Base-by-base conservation (phyloP, 2,329 filamentous ascomycete genomes). In the Aureobasidium sp. region DNA sequence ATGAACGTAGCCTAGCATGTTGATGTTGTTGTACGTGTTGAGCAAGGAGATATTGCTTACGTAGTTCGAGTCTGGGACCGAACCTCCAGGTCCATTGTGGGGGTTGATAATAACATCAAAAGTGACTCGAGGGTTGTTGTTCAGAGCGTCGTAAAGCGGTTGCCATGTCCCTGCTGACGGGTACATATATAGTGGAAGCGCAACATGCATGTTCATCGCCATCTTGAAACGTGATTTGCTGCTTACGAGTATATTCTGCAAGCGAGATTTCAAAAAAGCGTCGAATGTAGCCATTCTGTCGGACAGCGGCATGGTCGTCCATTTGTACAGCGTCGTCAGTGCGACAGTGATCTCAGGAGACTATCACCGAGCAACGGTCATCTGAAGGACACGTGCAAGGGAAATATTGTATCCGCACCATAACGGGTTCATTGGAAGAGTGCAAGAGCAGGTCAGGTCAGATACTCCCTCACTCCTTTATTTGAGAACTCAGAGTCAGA, bases 121-220 rank as follows among this genome's bases (percentile, higher is more conserved):
- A 6, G 54, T 39, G 8, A 57, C 35, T 25, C 21, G 16, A 6
- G 58, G 57, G 12, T 59, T 48, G 16, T 41, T 41, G 24, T 19
- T 32, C 37, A 59, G 53, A 16, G 59, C 60, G 16, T 51, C 51
- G 55, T 60, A 60, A 32, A 64, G 57, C 6, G 59, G 60, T 21
- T 61, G 53, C 63, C 63, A 66, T 25, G 47, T 38, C 8, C 51
- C 53, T 7, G 56, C 49, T 27, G 53, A 55, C 4, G 63, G 63
- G 45, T 62, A 65, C 56, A 63, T 64, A 59, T 65, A 66, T 24
- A 66, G 60, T 4, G 63, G 63, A 19, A 66, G 29, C n/a, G 53
- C 44, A 8, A 55, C 32, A 38, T 42, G 17, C 53, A 55, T 47
- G 3, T 53, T 44, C 38, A 30, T 30, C 3, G 49, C 24, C 40